Conservation (phyloP, 1,139 yeast genomes). For the Spencermartinsiella ligniputridi region DNA sequence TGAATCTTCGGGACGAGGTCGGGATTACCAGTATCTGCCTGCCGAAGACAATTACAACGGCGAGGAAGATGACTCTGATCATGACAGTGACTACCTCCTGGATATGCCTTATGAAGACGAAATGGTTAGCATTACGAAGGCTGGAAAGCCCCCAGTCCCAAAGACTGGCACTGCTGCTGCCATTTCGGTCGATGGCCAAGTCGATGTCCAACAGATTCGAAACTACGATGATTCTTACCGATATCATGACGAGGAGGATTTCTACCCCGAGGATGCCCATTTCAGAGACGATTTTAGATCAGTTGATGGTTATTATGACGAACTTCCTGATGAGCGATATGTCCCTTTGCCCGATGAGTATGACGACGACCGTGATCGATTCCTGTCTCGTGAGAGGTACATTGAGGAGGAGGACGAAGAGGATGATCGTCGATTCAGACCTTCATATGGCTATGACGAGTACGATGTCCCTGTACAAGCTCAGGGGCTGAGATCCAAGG, state of each 20-base stretch:
- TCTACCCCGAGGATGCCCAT: background rate
- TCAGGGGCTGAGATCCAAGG: background rate
- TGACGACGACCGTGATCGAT: slow-evolving; percentile 4
- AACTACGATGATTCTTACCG: too few relatives aligned
- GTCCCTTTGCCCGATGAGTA: background rate
- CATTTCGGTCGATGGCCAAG: too few relatives aligned
- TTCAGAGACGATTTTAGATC: too few relatives aligned
- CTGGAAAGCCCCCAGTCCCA: too few relatives aligned
- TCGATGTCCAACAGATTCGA: too few relatives aligned
- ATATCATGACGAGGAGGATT: background rate
- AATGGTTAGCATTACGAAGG: too few relatives aligned
- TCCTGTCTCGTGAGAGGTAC: background rate
- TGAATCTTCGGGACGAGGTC: background rate
- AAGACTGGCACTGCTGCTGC: too few relatives aligned
- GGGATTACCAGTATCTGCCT: background rate
- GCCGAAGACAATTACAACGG: slow-evolving; percentile 1
- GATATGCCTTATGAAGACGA: background rate
- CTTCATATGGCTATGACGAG: background rate
- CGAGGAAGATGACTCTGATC: slow-evolving; percentile 8
- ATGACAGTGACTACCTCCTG: background rate
- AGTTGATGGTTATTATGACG: background rate
- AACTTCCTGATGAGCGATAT: background rate
- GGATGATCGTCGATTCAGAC: background rate
- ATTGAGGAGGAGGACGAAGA: background rate
- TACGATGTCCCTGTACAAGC: background rate